Percentiles rank a stretch among this genome's conserved stretches.
These are phyloP conservation scores for Rhizophlyctis rosea DNA, from an alignment of 192 early-diverging fungal species.

Conservation along the genomic window DNA sequence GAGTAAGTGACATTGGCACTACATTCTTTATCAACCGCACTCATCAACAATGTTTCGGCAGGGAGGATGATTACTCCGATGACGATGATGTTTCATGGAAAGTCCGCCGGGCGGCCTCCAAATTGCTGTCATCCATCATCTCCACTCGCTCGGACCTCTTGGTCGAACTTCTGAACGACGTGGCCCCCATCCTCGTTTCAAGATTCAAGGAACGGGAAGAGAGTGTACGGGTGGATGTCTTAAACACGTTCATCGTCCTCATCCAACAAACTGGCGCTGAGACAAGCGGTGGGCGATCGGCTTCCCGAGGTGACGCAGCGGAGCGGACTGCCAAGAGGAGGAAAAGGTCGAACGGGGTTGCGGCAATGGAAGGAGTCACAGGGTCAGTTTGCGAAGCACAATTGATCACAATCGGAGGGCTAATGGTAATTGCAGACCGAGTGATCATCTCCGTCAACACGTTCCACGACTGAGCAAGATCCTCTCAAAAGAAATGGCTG, in stretches of 20 bases:
- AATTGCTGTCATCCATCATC: slow-evolving; percentile 64
- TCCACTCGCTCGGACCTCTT: slow-evolving; percentile 69
- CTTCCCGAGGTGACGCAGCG: neutral
- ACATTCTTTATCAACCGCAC: no score
- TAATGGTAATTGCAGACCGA: no score
- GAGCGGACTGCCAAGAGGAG: slow-evolving; percentile 37
- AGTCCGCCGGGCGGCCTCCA: slow-evolving; percentile 76
- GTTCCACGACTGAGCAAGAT: slow-evolving; percentile 66
- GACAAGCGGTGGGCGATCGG: slow-evolving; percentile 5
- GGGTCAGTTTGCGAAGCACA: no score
- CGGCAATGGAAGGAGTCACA: slow-evolving; percentile 46
- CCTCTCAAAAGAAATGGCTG: slow-evolving; percentile 64
- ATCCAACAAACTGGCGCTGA: slow-evolving; percentile 46
- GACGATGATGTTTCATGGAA: slow-evolving; percentile 94
- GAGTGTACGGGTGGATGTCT: slow-evolving; percentile 74
- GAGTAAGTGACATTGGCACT: no score
- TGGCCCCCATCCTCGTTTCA: slow-evolving; percentile 69
- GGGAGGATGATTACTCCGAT: slow-evolving; percentile 74
- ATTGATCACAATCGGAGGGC: no score
- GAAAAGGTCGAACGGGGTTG: slow-evolving; percentile 34
- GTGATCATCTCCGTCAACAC: slow-evolving; percentile 50
- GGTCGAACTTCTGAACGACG: slow-evolving; percentile 55
- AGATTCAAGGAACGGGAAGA: slow-evolving; percentile 87
- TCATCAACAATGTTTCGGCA: no score
- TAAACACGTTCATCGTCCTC: slow-evolving; percentile 67